Evolutionary conservation across 345 rosid genomes (phyloP).

Genomic region (Bretschneidera sinensis): DNA sequence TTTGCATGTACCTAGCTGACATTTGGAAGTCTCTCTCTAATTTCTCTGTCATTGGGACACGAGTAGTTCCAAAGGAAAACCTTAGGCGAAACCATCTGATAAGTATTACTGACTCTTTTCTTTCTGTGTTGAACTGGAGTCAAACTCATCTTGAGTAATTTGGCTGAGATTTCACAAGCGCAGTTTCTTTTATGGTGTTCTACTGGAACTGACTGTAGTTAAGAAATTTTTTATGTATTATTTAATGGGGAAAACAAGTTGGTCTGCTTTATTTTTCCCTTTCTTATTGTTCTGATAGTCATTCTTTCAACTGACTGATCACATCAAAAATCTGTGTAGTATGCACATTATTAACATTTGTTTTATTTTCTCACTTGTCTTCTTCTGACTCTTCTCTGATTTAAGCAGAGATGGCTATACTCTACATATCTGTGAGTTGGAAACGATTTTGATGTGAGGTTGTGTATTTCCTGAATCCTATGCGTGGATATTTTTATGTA

Average conservation of each 20-base stretch:
- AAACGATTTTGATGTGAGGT: not conserved
- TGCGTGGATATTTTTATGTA: constrained; percentile 1
- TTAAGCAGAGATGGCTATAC: not conserved
- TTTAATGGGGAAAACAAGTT: no score
- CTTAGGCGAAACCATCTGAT: no score
- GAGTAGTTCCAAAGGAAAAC: no score
- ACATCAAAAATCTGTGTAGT: not conserved
- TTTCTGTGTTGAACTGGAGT: no score
- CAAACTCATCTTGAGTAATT: not conserved
- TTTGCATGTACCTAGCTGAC: no score
- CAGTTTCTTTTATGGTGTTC: not conserved
- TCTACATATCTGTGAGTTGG: not conserved
- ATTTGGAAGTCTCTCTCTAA: no score
- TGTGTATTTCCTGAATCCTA: not conserved
- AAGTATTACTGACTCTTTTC: not conserved
- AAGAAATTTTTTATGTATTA: not conserved
- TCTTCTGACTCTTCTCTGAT: not conserved
- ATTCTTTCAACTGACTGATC: not conserved
- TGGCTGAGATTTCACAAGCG: no score
- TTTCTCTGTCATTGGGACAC: no score
- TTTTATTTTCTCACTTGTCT: not conserved
- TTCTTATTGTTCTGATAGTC: no score
- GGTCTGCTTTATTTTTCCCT: no score
- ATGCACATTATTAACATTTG: no score
- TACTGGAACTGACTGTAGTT: not conserved